Evolutionary conservation across 495 filamentous ascomycete genomes (phyloP).

Genomic region (Sporormia fimetaria): DNA sequence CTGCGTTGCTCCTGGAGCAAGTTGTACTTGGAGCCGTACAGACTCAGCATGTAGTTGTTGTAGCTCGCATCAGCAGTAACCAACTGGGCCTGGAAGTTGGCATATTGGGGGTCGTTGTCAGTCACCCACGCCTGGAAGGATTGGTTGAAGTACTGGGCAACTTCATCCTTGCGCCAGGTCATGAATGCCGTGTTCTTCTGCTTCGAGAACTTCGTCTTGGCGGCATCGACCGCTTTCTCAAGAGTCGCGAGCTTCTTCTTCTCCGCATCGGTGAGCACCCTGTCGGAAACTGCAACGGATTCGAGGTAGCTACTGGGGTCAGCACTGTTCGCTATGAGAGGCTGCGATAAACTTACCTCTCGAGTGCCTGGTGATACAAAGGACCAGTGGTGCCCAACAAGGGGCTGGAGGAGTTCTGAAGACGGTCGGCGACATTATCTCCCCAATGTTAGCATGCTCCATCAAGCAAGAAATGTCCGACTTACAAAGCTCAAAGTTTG

Average conservation of each 20-base stretch:
- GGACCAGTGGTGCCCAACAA: constrained; percentile 3
- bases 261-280: constrained; percentile 1
- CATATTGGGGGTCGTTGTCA: constrained; percentile 11
- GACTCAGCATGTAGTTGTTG: constrained; percentile 12
- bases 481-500: constrained; percentile 12
- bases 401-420: constrained; percentile 3
- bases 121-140: constrained; percentile 8
- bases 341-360: background rate
- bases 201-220: constrained; percentile 3
- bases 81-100: constrained; percentile 7
- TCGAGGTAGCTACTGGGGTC: constrained; percentile 3
- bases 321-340: background rate
- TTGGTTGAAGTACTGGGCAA: constrained; percentile 13
- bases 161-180: constrained; percentile 3
- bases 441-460: background rate
- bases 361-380: constrained; percentile 3
- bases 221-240: constrained; percentile 4
- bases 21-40: constrained; percentile 11
- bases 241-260: background rate
- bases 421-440: constrained; percentile 4
- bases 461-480: background rate
- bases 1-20: constrained; percentile 9
- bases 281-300: constrained; percentile 5
- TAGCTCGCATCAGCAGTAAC: constrained; percentile 7
- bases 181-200: constrained; percentile 8